Evolutionary conservation across 2,329 filamentous ascomycete genomes (phyloP).

Genomic region (Monilinia aucupariae): DNA sequence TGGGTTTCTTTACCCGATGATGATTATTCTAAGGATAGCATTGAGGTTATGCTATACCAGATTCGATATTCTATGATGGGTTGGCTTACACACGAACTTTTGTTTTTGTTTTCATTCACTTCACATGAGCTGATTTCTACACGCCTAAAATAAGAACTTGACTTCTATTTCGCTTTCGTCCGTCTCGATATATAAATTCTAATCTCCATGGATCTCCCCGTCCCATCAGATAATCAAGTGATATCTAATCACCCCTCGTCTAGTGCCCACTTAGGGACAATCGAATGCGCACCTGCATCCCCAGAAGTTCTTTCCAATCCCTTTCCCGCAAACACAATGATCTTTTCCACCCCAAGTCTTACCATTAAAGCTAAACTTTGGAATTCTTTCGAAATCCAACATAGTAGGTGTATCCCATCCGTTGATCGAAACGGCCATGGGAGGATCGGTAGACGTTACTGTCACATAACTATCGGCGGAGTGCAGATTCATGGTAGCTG

Average conservation of each 20-base stretch:
- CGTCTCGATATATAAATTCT: neutral
- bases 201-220: too few relatives aligned
- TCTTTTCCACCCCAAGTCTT: neutral
- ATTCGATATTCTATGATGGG: too few relatives aligned
- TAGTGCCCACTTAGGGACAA: neutral
- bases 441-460: neutral
- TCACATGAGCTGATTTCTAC: neutral
- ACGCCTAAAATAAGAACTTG: neutral
- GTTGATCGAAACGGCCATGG: constrained; percentile 3
- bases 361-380: neutral
- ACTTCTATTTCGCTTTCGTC: too few relatives aligned
- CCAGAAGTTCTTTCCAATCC: neutral
- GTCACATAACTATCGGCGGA: neutral
- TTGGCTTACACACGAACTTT: too few relatives aligned
- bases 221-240: neutral
- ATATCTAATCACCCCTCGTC: neutral
- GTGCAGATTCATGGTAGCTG: constrained; percentile 30
- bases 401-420: neutral
- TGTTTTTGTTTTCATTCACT: neutral
- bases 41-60: too few relatives aligned
- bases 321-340: neutral
- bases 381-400: neutral
- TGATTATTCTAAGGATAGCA: too few relatives aligned
- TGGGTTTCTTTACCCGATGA: too few relatives aligned
- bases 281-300: constrained; percentile 6